A percentile compares a stretch with the other conserved stretches of the same genome.
These are phyloP conservation scores for Auriculariales sp. DNA, from an alignment of 768 basidiomycete genomes.

Conservation along the genomic window DNA sequence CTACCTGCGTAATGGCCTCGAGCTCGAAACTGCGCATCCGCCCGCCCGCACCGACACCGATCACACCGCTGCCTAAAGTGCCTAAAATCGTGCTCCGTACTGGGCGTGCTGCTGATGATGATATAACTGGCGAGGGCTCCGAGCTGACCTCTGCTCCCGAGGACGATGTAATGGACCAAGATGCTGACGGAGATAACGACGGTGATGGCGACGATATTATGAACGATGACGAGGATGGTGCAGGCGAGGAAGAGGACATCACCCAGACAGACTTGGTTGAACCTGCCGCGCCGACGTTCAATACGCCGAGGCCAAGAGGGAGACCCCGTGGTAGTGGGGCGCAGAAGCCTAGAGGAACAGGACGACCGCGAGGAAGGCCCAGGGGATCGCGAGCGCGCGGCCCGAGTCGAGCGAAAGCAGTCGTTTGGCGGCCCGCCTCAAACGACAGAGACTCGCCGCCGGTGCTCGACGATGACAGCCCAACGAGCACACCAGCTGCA, in stretches of 20 bases:
- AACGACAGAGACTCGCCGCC: conserved; percentile 15
- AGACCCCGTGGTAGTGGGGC: conserved; percentile 25
- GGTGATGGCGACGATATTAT: background rate
- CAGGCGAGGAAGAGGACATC: conserved; percentile 7
- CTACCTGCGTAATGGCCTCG: background rate
- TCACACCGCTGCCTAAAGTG: too few species aligned
- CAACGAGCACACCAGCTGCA: conserved; percentile 26
- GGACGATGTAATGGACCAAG: background rate
- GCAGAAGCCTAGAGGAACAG: conserved; percentile 12
- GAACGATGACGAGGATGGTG: conserved; percentile 5
- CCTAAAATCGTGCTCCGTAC: background rate
- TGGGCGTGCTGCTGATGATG: background rate
- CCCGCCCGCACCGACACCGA: background rate
- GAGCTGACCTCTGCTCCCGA: too few species aligned
- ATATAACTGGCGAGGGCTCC: background rate
- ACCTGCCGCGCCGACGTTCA: conserved; percentile 8
- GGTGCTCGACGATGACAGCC: conserved; percentile 25
- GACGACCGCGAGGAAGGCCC: conserved; percentile 6
- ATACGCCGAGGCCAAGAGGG: conserved; percentile 18
- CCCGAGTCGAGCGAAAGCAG: conserved; percentile 11
- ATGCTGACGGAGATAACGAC: background rate
- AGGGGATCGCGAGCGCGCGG: conserved; percentile 1
- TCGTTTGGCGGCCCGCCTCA: conserved; percentile 22
- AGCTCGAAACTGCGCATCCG: background rate
- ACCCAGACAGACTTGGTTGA: conserved; percentile 5